Conservation (phyloP, 2,329 filamentous ascomycete species). For the Rutstroemia sp. region DNA sequence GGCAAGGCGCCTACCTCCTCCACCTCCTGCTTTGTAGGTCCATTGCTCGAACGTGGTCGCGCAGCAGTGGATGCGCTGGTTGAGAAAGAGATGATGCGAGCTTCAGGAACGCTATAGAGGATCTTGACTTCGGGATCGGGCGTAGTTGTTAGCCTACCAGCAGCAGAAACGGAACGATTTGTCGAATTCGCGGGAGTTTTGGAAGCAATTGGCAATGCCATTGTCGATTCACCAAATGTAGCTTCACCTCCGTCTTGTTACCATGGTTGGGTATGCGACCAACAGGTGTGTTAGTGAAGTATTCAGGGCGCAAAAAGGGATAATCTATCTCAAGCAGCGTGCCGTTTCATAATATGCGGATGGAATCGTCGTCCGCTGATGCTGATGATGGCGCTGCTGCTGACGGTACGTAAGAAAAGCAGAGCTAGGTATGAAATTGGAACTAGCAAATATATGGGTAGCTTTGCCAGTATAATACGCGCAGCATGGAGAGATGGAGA, state of each 20-base stretch:
- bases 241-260: not conserved
- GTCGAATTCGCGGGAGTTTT: slow-evolving; percentile 11
- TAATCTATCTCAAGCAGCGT: too few species aligned
- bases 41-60: slow-evolving; percentile 19
- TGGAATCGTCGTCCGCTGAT: too few species aligned
- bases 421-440: not conserved
- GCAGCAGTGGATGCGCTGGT: slow-evolving; percentile 12
- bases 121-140: slow-evolving; percentile 28
- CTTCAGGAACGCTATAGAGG: slow-evolving; percentile 26
- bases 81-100: slow-evolving; percentile 48
- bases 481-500: too few species aligned
- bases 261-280: slow-evolving; percentile 6
- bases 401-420: not conserved
- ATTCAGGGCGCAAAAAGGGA: too few species aligned
- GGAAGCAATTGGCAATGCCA: slow-evolving; percentile 18
- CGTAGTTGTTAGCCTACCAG: slow-evolving; percentile 12
- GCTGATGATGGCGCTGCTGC: too few species aligned
- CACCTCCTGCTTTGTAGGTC: slow-evolving; percentile 34
- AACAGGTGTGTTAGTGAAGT: too few species aligned
- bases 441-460: not conserved
- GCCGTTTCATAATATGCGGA: too few species aligned
- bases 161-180: slow-evolving; percentile 17
- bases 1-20: slow-evolving; percentile 51
- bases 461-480: too few species aligned
- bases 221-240: not conserved